Evolutionary conservation across 2,329 filamentous ascomycete species (phyloP), one percentile per base, ranked within the genome.

Genomic region (Westerdykella ornata): DNA sequence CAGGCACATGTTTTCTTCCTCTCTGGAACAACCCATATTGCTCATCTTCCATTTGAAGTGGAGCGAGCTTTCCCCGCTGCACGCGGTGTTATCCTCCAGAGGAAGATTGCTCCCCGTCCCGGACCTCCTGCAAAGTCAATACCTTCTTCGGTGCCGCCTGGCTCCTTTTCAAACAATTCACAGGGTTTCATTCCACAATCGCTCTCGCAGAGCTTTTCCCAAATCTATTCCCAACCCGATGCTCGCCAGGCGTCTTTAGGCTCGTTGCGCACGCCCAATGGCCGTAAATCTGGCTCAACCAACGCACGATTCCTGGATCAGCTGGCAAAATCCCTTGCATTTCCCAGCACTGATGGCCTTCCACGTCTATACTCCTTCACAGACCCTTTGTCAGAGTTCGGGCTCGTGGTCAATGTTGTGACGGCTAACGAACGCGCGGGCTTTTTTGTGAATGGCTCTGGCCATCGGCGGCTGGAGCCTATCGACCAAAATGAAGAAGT

Each of bases 1-100:
- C 90, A 97, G 60, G 88, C 87, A 16, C 90, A 97, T 61, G 80
- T 98, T 50, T 94, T 89, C 72, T 96, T 94, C 62, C 76, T 97
- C 29, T 80, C 85, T 2, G 90, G 90, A 15, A 82, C 87, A 26
- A 92, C 80, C 59, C 86, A 98, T 74, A 80, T 95, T 44, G 76
- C 97, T 36, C 88, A 95, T 62, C 80, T 98, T 59, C 90, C 90
- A 1, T 98, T 98, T 59, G 89, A 97, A 67, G 85, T 96, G 32
- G 88, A 95, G 60, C 80, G 80, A 39, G 88, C 86, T 20, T 87
- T 89, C 63, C 81, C 90, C 28, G 85, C 86, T 11, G 85, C 88
- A 5, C 75, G 80, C 22, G 92, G 92, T 18, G 75, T 97, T 37
- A 76, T 98, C 15, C 79, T 98, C 42, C 90, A 97, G 66, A 77